Percentiles rank a stretch among this genome's conserved stretches.
These are phyloP conservation scores for Anthracocystis panici-leucophaei DNA, from an alignment of 1,284 basidiomycete species.

Conservation along the genomic window DNA sequence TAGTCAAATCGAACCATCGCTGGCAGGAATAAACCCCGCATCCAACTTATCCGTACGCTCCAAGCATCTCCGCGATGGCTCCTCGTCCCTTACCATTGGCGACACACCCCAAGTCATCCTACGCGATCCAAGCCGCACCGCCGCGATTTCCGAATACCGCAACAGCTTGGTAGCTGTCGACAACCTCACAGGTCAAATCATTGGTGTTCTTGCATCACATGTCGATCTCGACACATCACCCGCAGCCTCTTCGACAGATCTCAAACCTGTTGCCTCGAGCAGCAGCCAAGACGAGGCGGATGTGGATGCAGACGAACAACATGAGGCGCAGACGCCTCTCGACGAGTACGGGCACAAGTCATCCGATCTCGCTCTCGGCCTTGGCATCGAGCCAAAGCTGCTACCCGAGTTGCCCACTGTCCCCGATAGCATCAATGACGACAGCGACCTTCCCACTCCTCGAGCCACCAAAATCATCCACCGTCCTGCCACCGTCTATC, in stretches of 20 bases:
- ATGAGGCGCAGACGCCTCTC: slow-evolving; percentile 27
- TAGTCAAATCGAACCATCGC: background rate
- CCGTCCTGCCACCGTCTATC: slow-evolving; percentile 31
- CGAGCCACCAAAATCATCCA: slow-evolving; percentile 19
- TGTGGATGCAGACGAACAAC: slow-evolving; percentile 10
- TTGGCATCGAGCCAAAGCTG: background rate
- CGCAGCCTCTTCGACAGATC: background rate
- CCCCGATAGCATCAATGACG: background rate
- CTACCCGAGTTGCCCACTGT: background rate
- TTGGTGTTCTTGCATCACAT: slow-evolving; percentile 52
- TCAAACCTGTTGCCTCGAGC: background rate
- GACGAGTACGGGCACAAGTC: slow-evolving; percentile 20
- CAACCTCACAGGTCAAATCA: slow-evolving; percentile 54
- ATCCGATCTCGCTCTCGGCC: background rate
- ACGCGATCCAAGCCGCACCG: slow-evolving; percentile 4
- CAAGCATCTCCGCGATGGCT: slow-evolving; percentile 20
- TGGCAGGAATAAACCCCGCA: background rate
- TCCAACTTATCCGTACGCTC: slow-evolving; percentile 11
- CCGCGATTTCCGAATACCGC: slow-evolving; percentile 29
- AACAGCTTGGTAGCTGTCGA: slow-evolving; percentile 60
- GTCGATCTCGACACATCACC: slow-evolving; percentile 29
- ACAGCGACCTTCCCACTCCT: slow-evolving; percentile 9
- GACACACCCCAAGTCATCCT: slow-evolving; percentile 16
- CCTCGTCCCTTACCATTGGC: slow-evolving; percentile 17
- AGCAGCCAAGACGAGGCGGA: slow-evolving; percentile 10